phyloP scores from a whole-genome alignment of 2,329 filamentous ascomycete genomes.

The Calonectria crousiana region DNA sequence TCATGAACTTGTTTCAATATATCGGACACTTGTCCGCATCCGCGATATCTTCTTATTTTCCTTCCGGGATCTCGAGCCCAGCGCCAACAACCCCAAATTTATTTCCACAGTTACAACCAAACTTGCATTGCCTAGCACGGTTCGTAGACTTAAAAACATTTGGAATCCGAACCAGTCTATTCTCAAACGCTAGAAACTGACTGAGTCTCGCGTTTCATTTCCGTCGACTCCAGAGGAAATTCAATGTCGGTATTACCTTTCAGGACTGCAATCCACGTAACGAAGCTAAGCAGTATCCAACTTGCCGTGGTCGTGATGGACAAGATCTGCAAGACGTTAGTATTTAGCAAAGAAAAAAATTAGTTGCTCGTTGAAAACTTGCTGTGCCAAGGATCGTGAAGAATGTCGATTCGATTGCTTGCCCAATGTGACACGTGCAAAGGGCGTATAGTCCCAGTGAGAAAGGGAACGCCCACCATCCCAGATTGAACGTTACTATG shows the following conservation, averaged over 20 bases:
- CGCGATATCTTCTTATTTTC: too few relatives aligned
- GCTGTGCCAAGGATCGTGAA: slow-evolving; percentile 46
- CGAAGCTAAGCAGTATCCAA: neutral
- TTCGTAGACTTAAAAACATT: too few relatives aligned
- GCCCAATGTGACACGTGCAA: slow-evolving; percentile 45
- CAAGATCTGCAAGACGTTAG: neutral
- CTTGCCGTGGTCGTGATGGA: neutral
- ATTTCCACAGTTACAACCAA: neutral
- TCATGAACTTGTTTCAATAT: too few relatives aligned
- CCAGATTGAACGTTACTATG: slow-evolving; percentile 52
- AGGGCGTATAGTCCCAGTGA: slow-evolving; percentile 51
- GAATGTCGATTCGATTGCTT: slow-evolving; percentile 47
- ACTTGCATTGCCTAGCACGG: too few relatives aligned
- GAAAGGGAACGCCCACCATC: slow-evolving; percentile 56
- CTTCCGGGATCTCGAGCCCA: too few relatives aligned
- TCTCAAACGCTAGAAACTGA: neutral
- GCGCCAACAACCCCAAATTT: too few relatives aligned
- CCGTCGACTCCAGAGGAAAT: too few relatives aligned
- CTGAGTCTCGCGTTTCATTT: neutral
- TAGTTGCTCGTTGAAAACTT: neutral
- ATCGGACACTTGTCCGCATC: too few relatives aligned
- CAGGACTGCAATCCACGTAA: neutral
- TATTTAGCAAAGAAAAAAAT: neutral
- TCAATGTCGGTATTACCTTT: neutral
- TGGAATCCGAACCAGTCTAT: neutral